A percentile compares a stretch with the other conserved stretches of the same genome.
These are phyloP conservation scores for Exidia glandulosa DNA, from an alignment of 768 basidiomycete genomes.

Conservation along the genomic window DNA sequence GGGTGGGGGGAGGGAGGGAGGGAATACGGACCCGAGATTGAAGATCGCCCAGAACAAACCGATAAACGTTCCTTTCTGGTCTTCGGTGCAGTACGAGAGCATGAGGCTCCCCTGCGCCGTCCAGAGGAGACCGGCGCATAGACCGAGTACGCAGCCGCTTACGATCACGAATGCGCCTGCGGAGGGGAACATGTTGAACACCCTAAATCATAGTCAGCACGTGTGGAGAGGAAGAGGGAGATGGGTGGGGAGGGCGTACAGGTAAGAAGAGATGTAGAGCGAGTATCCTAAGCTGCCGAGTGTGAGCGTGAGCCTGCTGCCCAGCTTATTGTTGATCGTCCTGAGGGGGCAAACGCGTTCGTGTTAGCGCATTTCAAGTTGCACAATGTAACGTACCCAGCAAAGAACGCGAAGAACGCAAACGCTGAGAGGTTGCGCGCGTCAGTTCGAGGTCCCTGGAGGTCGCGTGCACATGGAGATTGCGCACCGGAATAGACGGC, in stretches of 20 bases:
- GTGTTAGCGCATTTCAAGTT: background rate
- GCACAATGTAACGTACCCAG: slow-evolving; percentile 41
- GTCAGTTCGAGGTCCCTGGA: too few relatives aligned
- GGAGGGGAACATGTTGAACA: slow-evolving; percentile 54
- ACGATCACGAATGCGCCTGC: slow-evolving; percentile 56
- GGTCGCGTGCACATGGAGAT: too few relatives aligned
- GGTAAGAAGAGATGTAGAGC: slow-evolving; percentile 60
- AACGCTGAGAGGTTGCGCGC: too few relatives aligned
- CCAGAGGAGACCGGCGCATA: slow-evolving; percentile 67
- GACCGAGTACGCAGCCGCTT: slow-evolving; percentile 60
- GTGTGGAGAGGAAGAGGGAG: background rate
- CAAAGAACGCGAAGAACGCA: slow-evolving; percentile 51
- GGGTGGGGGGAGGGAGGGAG: slow-evolving; percentile 2
- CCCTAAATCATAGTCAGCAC: slow-evolving; percentile 26
- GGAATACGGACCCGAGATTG: slow-evolving; percentile 43
- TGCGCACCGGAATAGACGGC: slow-evolving; percentile 56
- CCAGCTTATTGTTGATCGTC: slow-evolving; percentile 71
- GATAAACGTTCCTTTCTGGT: slow-evolving; percentile 66
- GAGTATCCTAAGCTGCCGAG: slow-evolving; percentile 69
- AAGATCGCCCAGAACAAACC: slow-evolving; percentile 79
- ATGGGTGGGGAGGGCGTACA: slow-evolving; percentile 33
- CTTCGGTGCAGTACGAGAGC: slow-evolving; percentile 73
- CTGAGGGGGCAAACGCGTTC: slow-evolving; percentile 21
- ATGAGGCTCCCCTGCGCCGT: slow-evolving; percentile 79
- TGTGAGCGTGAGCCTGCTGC: slow-evolving; percentile 61